A percentile compares a stretch with the other conserved stretches of the same genome.
These are phyloP conservation scores for Cyclotella cryptica DNA, from an alignment of 108 stramenopile genomes.

Conservation along the genomic window DNA sequence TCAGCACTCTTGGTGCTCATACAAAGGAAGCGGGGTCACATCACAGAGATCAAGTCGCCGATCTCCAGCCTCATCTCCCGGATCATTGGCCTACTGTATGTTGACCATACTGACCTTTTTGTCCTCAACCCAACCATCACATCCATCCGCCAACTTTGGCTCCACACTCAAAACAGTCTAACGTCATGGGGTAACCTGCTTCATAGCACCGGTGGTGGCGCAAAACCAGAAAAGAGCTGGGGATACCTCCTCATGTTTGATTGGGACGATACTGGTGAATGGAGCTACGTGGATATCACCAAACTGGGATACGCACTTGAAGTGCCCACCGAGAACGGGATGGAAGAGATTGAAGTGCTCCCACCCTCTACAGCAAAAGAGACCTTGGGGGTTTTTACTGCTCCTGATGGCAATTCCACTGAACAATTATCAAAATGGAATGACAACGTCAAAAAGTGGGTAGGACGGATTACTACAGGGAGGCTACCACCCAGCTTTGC, in stretches of 20 bases:
- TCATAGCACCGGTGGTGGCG: background rate
- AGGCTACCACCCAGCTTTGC: background rate
- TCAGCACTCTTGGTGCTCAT: constrained; percentile 6
- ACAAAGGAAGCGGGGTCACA: constrained; percentile 18
- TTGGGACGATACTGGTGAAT: background rate
- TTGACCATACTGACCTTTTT: constrained; percentile 24
- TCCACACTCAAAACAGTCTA: too few species aligned
- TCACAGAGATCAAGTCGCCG: background rate
- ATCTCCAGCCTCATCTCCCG: background rate
- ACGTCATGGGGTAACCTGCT: background rate
- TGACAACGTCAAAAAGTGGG: background rate
- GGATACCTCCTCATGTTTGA: background rate
- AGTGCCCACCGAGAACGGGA: background rate
- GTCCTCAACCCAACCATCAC: background rate
- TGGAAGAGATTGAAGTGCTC: background rate
- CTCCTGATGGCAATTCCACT: background rate
- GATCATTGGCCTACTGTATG: constrained; percentile 21
- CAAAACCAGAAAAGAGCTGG: background rate
- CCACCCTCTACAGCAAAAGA: too few species aligned
- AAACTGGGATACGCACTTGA: background rate
- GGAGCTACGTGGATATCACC: background rate
- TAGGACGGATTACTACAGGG: background rate
- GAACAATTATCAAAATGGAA: background rate
- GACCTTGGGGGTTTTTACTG: background rate
- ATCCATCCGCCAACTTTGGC: too few species aligned